A percentile compares a stretch with the other conserved stretches of the same genome.
Evolutionary conservation across 73 alveolate species (phyloP).

Genomic region (Blepharisma stoltei): DNA sequence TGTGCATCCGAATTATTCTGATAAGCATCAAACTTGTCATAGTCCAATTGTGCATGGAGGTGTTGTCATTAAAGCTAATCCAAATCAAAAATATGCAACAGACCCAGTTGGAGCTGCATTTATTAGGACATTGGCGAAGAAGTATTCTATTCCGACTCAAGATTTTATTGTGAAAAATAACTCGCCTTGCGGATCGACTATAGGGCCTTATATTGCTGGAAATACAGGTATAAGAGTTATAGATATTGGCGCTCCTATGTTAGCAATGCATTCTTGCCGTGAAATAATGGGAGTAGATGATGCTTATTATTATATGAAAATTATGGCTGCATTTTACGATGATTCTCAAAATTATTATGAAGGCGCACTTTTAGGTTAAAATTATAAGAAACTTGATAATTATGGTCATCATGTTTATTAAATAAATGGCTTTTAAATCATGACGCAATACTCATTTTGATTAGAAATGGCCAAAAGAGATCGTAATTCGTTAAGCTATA

Average conservation of each 20-base stretch:
- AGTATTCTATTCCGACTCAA: not conserved
- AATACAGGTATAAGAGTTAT: conserved; percentile 3
- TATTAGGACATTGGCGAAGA: not conserved
- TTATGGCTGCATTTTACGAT: no score
- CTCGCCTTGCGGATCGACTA: not conserved
- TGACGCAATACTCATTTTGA: no score
- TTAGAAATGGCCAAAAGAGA: no score
- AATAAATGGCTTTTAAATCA: no score
- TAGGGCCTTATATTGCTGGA: not conserved
- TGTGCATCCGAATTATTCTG: conserved; percentile 35
- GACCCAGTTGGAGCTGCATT: not conserved
- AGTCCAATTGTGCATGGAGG: not conserved
- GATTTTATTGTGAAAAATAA: not conserved
- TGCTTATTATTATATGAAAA: not conserved
- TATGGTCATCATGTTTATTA: no score
- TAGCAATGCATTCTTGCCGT: conserved; percentile 9
- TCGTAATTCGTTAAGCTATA: no score
- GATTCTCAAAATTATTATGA: no score
- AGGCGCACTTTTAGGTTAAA: no score
- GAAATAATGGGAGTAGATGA: not conserved
- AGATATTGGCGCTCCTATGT: not conserved
- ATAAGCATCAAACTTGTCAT: conserved; percentile 7
- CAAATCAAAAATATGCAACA: not conserved
- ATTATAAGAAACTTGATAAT: no score
- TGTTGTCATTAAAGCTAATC: not conserved